Evolutionary conservation across 306 rosid species (phyloP).

Genomic region (Senna siamea): DNA sequence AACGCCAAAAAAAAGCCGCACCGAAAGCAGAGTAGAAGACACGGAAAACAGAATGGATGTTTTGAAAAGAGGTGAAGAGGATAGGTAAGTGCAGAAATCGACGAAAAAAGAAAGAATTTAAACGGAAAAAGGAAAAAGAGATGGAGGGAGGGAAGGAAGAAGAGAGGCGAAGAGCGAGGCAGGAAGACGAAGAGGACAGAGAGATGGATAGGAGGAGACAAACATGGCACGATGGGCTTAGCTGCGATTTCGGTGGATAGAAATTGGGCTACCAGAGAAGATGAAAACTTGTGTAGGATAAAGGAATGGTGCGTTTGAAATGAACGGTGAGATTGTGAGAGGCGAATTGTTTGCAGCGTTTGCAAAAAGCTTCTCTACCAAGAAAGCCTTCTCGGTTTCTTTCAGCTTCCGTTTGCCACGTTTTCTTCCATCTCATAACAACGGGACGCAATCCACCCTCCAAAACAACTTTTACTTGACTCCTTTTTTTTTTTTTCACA

Average conservation of each 20-base stretch:
- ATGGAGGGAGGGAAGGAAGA: neutral
- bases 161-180: conserved; percentile 9
- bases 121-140: neutral
- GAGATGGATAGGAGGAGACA: conserved; percentile 40
- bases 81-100: conserved; percentile 18
- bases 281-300: conserved; percentile 9
- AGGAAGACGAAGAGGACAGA: conserved; percentile 13
- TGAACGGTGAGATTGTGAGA: conserved; percentile 41
- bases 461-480: neutral
- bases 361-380: conserved; percentile 20
- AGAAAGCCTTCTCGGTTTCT: conserved; percentile 17
- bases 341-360: conserved; percentile 33
- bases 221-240: conserved; percentile 57
- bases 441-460: neutral
- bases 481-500: too few relatives aligned
- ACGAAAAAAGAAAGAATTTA: conserved; percentile 11
- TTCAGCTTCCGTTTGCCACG: conserved; percentile 34
- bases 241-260: conserved; percentile 63
- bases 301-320: conserved; percentile 29
- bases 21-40: neutral
- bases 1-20: neutral
- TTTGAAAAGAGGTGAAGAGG: conserved; percentile 31
- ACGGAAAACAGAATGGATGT: neutral
- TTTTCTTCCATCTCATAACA: neutral
- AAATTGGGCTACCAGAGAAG: conserved; percentile 54